Conservation (phyloP, 805 yeast genomes). For the Schwanniomyces sp. region DNA sequence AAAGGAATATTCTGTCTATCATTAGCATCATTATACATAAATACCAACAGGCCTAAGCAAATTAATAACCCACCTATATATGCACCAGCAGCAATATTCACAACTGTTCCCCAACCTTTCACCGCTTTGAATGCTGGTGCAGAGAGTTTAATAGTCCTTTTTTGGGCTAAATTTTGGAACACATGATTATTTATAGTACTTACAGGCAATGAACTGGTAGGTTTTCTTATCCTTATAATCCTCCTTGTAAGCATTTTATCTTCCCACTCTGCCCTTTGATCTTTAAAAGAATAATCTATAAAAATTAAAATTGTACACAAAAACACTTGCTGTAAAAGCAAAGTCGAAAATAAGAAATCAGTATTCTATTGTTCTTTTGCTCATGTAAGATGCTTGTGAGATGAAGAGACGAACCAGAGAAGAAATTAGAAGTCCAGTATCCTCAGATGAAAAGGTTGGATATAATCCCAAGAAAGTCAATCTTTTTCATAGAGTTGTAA, state of each 20-base stretch:
- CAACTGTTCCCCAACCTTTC: slow-evolving; percentile 28
- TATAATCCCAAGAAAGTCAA: not conserved
- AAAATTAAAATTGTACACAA: not conserved
- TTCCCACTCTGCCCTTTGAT: no score
- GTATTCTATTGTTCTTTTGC: not conserved
- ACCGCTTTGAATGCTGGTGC: slow-evolving; percentile 16
- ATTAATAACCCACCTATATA: slow-evolving; percentile 42
- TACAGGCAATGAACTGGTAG: not conserved
- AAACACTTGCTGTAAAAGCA: not conserved
- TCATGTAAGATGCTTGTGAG: not conserved
- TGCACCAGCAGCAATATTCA: slow-evolving; percentile 42
- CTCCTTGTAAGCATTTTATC: not conserved
- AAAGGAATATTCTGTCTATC: slow-evolving; percentile 40
- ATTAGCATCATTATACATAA: slow-evolving; percentile 40
- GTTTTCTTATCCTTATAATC: not conserved
- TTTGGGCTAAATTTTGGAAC: slow-evolving; percentile 4
- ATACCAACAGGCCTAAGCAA: slow-evolving; percentile 37
- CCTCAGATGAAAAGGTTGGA: not conserved
- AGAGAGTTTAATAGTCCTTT: slow-evolving; percentile 13
- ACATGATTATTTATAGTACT: not conserved
- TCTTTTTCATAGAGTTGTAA: slow-evolving; percentile 13
- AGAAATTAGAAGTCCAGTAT: not conserved
- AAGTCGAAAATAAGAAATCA: not conserved
- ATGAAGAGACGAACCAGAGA: not conserved
- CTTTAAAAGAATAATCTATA: no score